These are phyloP conservation scores for Hypomyces rosellus DNA, from an alignment of 2,329 filamentous ascomycete species.

Conservation along the genomic window DNA sequence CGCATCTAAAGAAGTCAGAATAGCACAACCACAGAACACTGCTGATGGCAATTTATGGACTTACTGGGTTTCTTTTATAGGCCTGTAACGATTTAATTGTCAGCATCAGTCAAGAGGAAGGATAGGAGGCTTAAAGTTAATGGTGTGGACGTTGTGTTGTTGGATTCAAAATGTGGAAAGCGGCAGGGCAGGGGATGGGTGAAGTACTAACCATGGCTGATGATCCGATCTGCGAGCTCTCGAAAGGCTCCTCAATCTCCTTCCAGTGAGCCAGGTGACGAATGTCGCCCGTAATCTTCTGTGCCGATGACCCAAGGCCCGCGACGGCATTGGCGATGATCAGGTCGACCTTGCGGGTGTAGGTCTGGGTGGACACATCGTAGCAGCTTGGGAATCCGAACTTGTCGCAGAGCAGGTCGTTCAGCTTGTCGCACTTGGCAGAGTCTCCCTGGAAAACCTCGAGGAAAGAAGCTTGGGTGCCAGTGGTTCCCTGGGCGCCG, in stretches of 20 bases:
- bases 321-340: slow-evolving; percentile 69
- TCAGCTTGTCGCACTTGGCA: slow-evolving; percentile 47
- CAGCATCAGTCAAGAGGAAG: too few relatives aligned
- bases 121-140: too few relatives aligned
- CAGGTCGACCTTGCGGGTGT: slow-evolving; percentile 73
- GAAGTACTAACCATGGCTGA: slow-evolving; percentile 2
- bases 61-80: background rate
- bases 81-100: too few relatives aligned
- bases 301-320: slow-evolving; percentile 70
- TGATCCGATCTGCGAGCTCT: slow-evolving; percentile 4
- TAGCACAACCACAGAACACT: background rate
- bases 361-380: slow-evolving; percentile 59
- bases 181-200: too few relatives aligned
- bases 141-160: background rate
- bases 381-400: slow-evolving; percentile 45
- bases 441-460: slow-evolving; percentile 40
- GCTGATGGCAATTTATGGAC: background rate
- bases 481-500: slow-evolving; percentile 58
- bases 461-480: slow-evolving; percentile 70
- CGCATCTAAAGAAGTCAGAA: background rate
- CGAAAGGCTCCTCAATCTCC: slow-evolving; percentile 63
- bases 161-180: too few relatives aligned
- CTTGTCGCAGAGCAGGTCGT: slow-evolving; percentile 50
- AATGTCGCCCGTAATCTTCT: slow-evolving; percentile 66
- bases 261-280: slow-evolving; percentile 69